Conservation (phyloP, 2,329 filamentous ascomycete species). For the Botrytis squamosa region DNA sequence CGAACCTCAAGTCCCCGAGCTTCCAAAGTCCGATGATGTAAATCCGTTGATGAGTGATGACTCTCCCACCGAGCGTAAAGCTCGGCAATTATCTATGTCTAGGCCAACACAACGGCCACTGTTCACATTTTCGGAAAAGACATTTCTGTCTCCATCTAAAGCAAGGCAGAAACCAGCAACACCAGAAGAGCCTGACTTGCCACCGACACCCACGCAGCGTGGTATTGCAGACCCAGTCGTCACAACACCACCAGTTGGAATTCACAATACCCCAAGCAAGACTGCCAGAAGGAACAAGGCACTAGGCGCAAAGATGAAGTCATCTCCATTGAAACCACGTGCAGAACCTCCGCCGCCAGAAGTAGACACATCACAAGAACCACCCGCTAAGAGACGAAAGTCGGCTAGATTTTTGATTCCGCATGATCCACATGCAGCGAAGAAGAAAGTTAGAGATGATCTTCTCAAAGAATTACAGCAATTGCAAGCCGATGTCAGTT, state of each 20-base stretch:
- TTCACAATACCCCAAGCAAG: conserved; percentile 58
- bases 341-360: conserved; percentile 23
- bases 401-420: conserved; percentile 35
- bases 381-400: conserved; percentile 29
- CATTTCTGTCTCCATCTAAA: not conserved
- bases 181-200: conserved; percentile 61
- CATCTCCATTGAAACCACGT: conserved; percentile 39
- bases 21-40: conserved; percentile 2
- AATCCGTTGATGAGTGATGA: conserved; percentile 17
- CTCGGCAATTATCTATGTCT: conserved; percentile 17
- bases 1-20: not conserved
- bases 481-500: conserved; percentile 57
- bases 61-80: conserved; percentile 16
- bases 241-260: conserved; percentile 56
- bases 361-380: not conserved
- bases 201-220: conserved; percentile 53
- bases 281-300: conserved; percentile 45
- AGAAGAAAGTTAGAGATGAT: conserved; percentile 52
- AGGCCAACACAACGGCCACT: conserved; percentile 9
- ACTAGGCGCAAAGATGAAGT: conserved; percentile 34
- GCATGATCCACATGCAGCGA: conserved; percentile 43
- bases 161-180: not conserved
- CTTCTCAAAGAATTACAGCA: conserved; percentile 55
- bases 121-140: not conserved
- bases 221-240: conserved; percentile 52